These are phyloP conservation scores for Elsinoe arachidis DNA, from an alignment of 2,329 filamentous ascomycete species.

Conservation along the genomic window DNA sequence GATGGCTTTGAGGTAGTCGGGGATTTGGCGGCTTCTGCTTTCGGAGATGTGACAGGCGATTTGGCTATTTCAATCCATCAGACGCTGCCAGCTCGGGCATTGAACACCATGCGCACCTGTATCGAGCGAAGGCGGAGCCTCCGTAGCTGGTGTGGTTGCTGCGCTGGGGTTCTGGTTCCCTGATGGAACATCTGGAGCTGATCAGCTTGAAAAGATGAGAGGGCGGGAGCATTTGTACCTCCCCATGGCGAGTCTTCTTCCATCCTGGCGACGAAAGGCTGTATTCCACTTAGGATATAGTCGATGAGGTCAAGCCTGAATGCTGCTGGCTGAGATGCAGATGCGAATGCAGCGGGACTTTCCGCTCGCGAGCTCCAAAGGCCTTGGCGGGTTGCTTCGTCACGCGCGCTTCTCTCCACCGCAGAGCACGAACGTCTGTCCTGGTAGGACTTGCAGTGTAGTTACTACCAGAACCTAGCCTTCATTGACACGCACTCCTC, in stretches of 20 bases:
- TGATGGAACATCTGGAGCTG: constrained; percentile 38
- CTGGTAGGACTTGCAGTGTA: no score
- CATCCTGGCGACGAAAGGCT: constrained; percentile 12
- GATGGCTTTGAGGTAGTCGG: constrained; percentile 21
- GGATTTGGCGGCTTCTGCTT: constrained; percentile 14
- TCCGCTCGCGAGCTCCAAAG: background rate
- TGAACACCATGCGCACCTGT: background rate
- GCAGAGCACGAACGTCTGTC: no score
- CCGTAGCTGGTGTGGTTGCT: constrained; percentile 30
- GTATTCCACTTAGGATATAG: background rate
- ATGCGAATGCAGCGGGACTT: background rate
- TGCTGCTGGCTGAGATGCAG: constrained; percentile 9
- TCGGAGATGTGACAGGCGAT: constrained; percentile 1
- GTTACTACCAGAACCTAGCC: no score
- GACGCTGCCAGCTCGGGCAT: background rate
- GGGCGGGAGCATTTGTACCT: constrained; percentile 3
- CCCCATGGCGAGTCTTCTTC: constrained; percentile 19
- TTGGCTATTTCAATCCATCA: background rate
- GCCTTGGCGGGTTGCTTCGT: no score
- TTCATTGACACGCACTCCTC: no score
- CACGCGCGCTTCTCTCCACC: no score
- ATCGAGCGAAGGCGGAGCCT: constrained; percentile 15
- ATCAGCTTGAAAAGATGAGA: background rate
- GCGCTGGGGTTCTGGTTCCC: constrained; percentile 35
- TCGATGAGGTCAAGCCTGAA: background rate